phyloP scores from a whole-genome alignment of 2,329 filamentous ascomycete genomes.

The Penicillium capsulatum region DNA sequence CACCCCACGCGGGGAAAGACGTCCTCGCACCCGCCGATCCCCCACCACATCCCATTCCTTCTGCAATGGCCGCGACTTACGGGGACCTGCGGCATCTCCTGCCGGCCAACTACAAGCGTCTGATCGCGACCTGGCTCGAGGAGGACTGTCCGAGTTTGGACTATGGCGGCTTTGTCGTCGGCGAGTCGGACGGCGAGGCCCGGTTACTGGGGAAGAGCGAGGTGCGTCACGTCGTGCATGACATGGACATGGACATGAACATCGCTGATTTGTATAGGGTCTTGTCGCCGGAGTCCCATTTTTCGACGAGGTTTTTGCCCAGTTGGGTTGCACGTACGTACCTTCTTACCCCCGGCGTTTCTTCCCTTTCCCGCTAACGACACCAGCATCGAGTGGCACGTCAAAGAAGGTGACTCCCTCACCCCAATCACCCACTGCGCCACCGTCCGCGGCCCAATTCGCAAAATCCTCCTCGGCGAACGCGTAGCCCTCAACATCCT shows the following conservation, averaged over 20 bases:
- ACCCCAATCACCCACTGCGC: conserved; percentile 65
- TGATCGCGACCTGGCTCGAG: conserved; percentile 79
- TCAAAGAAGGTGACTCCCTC: conserved; percentile 68
- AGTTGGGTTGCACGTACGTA: conserved; percentile 73
- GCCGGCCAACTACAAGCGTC: conserved; percentile 76
- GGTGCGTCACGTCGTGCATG: too few species aligned
- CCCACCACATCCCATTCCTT: conserved; percentile 2
- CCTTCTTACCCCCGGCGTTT: not conserved
- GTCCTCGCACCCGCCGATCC: conserved; percentile 5
- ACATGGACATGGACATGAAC: not conserved
- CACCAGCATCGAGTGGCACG: conserved; percentile 74
- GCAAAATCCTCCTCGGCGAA: conserved; percentile 84
- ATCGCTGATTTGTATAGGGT: conserved; percentile 47
- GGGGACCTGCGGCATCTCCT: conserved; percentile 69
- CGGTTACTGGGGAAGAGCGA: conserved; percentile 55
- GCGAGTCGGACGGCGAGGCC: conserved; percentile 48
- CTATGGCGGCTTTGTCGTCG: conserved; percentile 95
- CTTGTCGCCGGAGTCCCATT: conserved; percentile 90
- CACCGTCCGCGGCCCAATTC: conserved; percentile 77
- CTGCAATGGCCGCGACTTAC: conserved; percentile 52
- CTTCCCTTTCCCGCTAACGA: not conserved
- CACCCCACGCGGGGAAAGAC: conserved; percentile 11
- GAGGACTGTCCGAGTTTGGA: conserved; percentile 97
- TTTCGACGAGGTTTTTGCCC: conserved; percentile 86
- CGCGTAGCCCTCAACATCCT: conserved; percentile 87